Percentiles rank a stretch among this genome's conserved stretches.
Evolutionary conservation across 768 basidiomycete genomes (phyloP).

Genomic region (Macrolepiota fuliginosa): DNA sequence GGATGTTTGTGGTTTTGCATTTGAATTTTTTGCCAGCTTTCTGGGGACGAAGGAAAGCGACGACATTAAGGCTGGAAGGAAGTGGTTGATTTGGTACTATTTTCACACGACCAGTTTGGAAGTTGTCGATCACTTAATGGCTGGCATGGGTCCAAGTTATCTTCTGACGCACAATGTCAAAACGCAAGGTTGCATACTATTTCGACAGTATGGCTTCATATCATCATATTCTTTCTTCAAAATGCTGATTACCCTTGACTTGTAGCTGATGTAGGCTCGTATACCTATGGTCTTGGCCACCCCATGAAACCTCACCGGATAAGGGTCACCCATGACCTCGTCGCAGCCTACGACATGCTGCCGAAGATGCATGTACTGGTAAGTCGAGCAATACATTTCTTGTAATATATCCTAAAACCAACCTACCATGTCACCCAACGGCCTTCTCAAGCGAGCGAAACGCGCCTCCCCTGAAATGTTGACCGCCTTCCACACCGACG

Average conservation of each 20-base stretch:
- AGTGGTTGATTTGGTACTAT: not conserved
- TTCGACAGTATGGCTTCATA: constrained; percentile 59
- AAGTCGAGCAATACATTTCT: constrained; percentile 23
- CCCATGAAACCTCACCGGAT: constrained; percentile 98
- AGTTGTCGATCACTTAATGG: not conserved
- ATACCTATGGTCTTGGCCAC: constrained; percentile 85
- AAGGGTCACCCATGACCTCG: constrained; percentile 88
- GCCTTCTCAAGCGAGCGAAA: constrained; percentile 55
- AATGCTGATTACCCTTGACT: not conserved
- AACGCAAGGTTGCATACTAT: constrained; percentile 75
- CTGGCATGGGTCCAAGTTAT: not conserved
- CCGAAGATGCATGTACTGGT: constrained; percentile 92
- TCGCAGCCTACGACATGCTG: constrained; percentile 90
- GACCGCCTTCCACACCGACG: constrained; percentile 97
- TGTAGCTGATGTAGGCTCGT: constrained; percentile 65
- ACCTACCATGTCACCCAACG: not conserved
- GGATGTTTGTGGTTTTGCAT: not conserved
- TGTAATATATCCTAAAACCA: not conserved
- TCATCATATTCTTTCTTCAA: not conserved
- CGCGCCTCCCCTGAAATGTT: constrained; percentile 73
- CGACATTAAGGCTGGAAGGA: constrained; percentile 12
- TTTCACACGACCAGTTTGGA: not conserved
- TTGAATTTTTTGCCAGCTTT: constrained; percentile 21
- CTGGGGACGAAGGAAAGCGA: constrained; percentile 26
- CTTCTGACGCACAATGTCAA: constrained; percentile 47